These are phyloP conservation scores for Cutaneotrichosporon cutaneum DNA, from an alignment of 1,284 basidiomycete species.

Conservation along the genomic window DNA sequence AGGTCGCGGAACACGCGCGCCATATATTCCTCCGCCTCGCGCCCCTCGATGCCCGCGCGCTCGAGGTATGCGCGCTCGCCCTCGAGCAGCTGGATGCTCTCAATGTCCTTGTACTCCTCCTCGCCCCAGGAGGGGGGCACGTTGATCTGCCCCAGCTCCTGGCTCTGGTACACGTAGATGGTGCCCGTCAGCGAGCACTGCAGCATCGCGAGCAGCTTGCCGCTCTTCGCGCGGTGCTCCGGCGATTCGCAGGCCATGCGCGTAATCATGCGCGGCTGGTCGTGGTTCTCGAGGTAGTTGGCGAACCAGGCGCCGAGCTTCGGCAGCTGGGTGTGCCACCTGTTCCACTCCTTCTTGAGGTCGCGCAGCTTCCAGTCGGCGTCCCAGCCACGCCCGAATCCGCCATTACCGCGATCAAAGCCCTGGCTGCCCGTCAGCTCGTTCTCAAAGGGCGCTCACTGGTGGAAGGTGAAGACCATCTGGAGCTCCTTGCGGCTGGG, in stretches of 20 bases:
- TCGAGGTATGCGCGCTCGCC: conserved; percentile 43
- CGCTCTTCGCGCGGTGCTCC: conserved; percentile 59
- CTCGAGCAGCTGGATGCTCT: conserved; percentile 38
- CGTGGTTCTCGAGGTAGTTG: conserved; percentile 41
- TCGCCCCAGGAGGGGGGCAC: conserved; percentile 65
- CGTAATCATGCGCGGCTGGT: conserved; percentile 61
- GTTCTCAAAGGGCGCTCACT: too few species aligned
- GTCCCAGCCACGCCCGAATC: conserved; percentile 26
- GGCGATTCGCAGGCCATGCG: conserved; percentile 65
- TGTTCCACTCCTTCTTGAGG: conserved; percentile 60
- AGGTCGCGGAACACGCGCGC: conserved; percentile 22
- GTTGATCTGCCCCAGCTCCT: conserved; percentile 70
- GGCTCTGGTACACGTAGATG: conserved; percentile 69
- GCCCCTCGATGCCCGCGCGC: conserved; percentile 28
- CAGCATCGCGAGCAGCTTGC: conserved; percentile 65
- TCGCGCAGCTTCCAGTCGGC: conserved; percentile 60
- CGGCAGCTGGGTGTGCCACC: conserved; percentile 63
- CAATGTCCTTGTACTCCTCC: conserved; percentile 66
- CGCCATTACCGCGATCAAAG: conserved; percentile 32
- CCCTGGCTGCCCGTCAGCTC: too few species aligned
- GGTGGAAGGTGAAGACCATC: conserved; percentile 55
- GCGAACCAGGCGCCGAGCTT: conserved; percentile 64
- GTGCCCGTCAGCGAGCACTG: conserved; percentile 66
- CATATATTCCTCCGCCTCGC: conserved; percentile 6
- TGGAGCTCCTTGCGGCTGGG: conserved; percentile 65